Percentiles rank a stretch among this genome's conserved stretches.
Evolutionary conservation across 768 basidiomycete species (phyloP).

Genomic region (Multifurca ochricompacta): DNA sequence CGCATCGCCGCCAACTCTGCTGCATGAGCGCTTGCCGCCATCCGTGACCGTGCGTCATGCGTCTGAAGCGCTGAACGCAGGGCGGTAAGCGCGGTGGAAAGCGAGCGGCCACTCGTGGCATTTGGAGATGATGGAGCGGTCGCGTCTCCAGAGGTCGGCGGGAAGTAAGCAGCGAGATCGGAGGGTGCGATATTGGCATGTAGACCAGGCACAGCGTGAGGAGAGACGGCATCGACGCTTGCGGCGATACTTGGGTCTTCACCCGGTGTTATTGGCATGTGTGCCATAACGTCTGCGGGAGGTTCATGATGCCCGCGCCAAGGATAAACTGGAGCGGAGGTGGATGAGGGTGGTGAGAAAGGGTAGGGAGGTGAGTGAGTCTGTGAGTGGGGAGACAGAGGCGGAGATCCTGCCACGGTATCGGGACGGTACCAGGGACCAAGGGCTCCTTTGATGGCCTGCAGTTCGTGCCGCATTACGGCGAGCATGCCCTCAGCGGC

Average conservation of each 20-base stretch:
- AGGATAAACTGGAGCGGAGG: not conserved
- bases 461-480: conserved; percentile 48
- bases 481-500: conserved; percentile 50
- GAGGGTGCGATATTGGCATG: not conserved
- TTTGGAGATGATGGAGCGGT: not conserved
- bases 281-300: conserved; percentile 4
- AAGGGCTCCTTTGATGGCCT: conserved; percentile 44
- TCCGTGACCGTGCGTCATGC: conserved; percentile 19
- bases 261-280: not conserved
- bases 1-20: conserved; percentile 20
- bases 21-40: conserved; percentile 13
- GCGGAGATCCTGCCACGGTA: not conserved
- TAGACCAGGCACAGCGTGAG: not conserved
- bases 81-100: conserved; percentile 4
- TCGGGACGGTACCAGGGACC: conserved; percentile 56
- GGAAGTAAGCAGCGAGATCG: conserved; percentile 20
- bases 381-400: not conserved
- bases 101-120: not conserved
- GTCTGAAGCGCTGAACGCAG: conserved; percentile 16
- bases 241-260: conserved; percentile 2
- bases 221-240: conserved; percentile 1
- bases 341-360: conserved; percentile 1
- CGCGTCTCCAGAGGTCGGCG: conserved; percentile 3
- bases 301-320: conserved; percentile 7
- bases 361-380: not conserved